A percentile compares a stretch with the other conserved stretches of the same genome.
These are phyloP conservation scores for Davidsoniella neocaledoniae DNA, from an alignment of 2,329 filamentous ascomycete species.

Conservation along the genomic window DNA sequence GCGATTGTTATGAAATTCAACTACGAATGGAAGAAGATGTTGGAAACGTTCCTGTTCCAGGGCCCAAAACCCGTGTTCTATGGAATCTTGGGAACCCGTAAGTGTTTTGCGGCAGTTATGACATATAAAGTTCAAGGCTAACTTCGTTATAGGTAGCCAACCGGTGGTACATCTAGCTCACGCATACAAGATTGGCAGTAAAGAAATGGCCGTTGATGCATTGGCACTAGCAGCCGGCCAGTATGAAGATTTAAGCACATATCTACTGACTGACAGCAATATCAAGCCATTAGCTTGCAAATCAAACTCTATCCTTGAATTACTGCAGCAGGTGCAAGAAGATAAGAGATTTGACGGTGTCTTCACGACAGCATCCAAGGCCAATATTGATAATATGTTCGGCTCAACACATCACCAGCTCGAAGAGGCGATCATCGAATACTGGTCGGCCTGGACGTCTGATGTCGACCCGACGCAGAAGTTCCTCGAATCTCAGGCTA, in stretches of 20 bases:
- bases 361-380: conserved; percentile 38
- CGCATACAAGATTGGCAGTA: conserved; percentile 72
- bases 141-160: conserved; percentile 49
- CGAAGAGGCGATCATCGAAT: conserved; percentile 57
- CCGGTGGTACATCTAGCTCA: conserved; percentile 93
- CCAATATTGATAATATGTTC: conserved; percentile 39
- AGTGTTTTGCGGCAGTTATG: conserved; percentile 19
- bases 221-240: conserved; percentile 48
- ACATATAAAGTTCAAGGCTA: neutral
- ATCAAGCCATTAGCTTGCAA: conserved; percentile 44
- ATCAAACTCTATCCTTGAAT: conserved; percentile 47
- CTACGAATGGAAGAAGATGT: conserved; percentile 71
- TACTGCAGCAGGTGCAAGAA: conserved; percentile 50
- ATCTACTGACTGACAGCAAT: conserved; percentile 57
- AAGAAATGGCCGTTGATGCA: conserved; percentile 78
- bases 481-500: conserved; percentile 55
- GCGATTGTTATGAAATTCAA: conserved; percentile 48
- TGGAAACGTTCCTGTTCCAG: conserved; percentile 59
- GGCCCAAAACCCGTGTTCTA: conserved; percentile 66
- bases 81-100: conserved; percentile 62
- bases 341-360: conserved; percentile 56
- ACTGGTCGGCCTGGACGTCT: conserved; percentile 81
- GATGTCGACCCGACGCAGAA: conserved; percentile 46
- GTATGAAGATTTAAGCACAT: conserved; percentile 45
- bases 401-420: conserved; percentile 46